phyloP scores from a whole-genome alignment of 2,329 filamentous ascomycete species.

The Colletotrichum eremochloae region DNA sequence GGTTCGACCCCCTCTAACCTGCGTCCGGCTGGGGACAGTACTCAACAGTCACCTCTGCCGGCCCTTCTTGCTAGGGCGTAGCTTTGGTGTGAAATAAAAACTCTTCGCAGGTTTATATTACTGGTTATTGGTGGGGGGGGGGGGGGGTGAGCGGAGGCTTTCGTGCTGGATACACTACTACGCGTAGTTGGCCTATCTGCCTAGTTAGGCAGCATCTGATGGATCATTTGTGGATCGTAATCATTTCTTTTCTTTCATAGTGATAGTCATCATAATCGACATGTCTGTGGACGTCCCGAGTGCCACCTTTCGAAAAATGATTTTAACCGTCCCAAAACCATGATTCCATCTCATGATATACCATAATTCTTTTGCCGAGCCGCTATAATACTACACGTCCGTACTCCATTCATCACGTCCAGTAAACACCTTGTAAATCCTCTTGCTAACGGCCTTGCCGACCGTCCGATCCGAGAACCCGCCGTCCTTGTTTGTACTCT shows the following conservation, averaged over 20 bases:
- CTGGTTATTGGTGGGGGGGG: too few relatives aligned
- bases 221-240: not conserved
- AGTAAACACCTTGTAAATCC: constrained; percentile 72
- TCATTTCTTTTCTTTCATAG: not conserved
- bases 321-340: not conserved
- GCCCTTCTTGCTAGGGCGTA: not conserved
- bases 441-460: constrained; percentile 69
- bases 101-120: not conserved
- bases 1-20: constrained; percentile 18
- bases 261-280: not conserved
- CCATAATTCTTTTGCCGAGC: not conserved
- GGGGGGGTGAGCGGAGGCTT: too few relatives aligned
- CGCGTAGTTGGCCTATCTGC: not conserved
- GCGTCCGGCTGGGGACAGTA: constrained; percentile 13
- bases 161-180: not conserved
- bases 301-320: not conserved
- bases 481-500: constrained; percentile 70
- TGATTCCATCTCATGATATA: not conserved
- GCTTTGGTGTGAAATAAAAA: constrained; percentile 1
- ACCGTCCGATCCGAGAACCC: constrained; percentile 66
- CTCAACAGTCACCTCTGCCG: constrained; percentile 11
- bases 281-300: too few relatives aligned
- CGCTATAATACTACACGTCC: constrained; percentile 57
- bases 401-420: constrained; percentile 67
- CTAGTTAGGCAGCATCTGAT: not conserved